Evolutionary conservation across 805 yeast species (phyloP).

Genomic region (Jamesozyma hellenica): DNA sequence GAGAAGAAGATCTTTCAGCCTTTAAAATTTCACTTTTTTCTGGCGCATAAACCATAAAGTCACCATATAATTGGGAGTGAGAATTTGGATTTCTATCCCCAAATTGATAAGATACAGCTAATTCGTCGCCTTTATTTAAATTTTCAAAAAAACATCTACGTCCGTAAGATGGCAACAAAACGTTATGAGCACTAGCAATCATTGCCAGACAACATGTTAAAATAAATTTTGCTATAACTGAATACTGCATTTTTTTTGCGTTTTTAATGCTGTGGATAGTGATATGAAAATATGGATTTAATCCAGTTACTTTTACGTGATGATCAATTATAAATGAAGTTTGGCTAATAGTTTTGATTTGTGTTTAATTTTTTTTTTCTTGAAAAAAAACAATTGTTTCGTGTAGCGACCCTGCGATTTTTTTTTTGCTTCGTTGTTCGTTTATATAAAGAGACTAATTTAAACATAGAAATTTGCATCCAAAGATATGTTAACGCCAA

Average conservation of each 20-base stretch:
- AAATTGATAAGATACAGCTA: constrained; percentile 83
- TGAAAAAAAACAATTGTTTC: too few species aligned
- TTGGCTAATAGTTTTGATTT: too few species aligned
- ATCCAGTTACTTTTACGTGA: too few species aligned
- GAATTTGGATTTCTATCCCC: constrained; percentile 78
- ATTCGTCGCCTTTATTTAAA: constrained; percentile 72
- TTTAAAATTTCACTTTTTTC: constrained; percentile 35
- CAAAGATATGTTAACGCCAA: too few species aligned
- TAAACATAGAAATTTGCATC: too few species aligned
- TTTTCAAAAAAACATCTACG: constrained; percentile 82
- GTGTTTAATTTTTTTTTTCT: too few species aligned
- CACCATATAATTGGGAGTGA: constrained; percentile 54
- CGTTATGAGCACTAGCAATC: constrained; percentile 57
- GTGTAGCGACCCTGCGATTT: too few species aligned
- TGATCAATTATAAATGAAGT: too few species aligned
- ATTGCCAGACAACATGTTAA: constrained; percentile 5
- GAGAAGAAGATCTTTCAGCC: constrained; percentile 49
- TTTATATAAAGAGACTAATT: too few species aligned
- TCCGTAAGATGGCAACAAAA: constrained; percentile 71
- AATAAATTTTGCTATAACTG: constrained; percentile 3
- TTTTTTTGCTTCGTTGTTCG: too few species aligned
- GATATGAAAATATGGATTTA: background rate
- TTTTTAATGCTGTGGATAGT: background rate
- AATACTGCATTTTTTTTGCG: constrained; percentile 2
- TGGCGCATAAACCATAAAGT: constrained; percentile 52